phyloP scores from a whole-genome alignment of 225 moss, liverwort and hornwort species.

The Asterella californica region DNA sequence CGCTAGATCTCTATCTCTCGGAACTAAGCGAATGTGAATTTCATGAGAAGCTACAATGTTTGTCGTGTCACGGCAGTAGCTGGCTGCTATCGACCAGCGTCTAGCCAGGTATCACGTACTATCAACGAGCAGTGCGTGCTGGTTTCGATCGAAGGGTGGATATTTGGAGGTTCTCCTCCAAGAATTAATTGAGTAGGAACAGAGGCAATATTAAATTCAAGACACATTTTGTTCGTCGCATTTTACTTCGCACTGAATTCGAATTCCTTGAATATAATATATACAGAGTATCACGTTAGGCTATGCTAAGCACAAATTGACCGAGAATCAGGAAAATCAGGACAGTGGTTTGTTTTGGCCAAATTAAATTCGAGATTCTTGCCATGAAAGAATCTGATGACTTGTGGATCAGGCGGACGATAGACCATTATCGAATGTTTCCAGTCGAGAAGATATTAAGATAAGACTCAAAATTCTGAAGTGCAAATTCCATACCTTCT shows the following conservation, averaged over 20 bases:
- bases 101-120: background rate
- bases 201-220: too few species aligned
- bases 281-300: too few species aligned
- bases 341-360: too few species aligned
- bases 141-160: background rate
- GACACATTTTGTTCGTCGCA: too few species aligned
- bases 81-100: background rate
- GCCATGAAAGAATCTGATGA: background rate
- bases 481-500: background rate
- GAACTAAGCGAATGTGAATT: background rate
- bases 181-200: too few species aligned
- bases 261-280: too few species aligned
- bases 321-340: too few species aligned
- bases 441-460: background rate
- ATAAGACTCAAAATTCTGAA: background rate
- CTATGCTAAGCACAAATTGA: too few species aligned
- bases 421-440: background rate
- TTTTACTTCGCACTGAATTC: too few species aligned
- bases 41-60: background rate
- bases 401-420: background rate
- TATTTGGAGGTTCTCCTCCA: background rate
- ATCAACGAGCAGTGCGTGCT: background rate
- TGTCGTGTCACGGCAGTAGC: background rate
- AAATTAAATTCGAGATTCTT: too few species aligned
- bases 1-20: background rate